Base-by-base conservation (phyloP, 73 alveolate genomes). In the Paramecium primaurelia region DNA sequence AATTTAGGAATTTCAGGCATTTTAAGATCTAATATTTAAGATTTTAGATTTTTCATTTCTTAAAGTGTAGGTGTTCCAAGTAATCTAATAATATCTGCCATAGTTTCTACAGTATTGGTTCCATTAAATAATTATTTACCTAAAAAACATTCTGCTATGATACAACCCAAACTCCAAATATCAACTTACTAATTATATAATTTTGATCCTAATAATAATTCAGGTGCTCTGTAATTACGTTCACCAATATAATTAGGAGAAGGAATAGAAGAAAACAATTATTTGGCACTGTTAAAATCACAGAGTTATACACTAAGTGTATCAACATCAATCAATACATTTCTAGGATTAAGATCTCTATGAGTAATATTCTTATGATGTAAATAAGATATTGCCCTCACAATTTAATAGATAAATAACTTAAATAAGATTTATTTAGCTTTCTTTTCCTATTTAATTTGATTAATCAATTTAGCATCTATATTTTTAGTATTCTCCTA, bases 121-220 rank as follows among this genome's bases (percentile, higher is more conserved):
- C 98, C 99, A 42, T 93, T 95, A 92, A 96, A 96, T 20, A 96
- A 18, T 9, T 94, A 93, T 49, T 86, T 83, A 10, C 98, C 99
- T 40, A 93, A 92, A 85, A 97, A 94, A 36, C 91, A 58, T 85
- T 97, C 99, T 59, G 98, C 96, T 0, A 96, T 94, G 18, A 96
- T 98, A 84, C 98, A 97, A 11, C 99, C 99, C 47, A 97, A 96
- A 87, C 97, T 87, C 99, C 99, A 97, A 18, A 97, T 90, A 89
- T 97, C 99, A 36, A 97, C 97, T 58, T 75, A 93, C 37, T 92
- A 80, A 37, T 88, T 86, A 94, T 97, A 97, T 25, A 86, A 86
- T 58, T 95, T 90, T 45, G 96, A 64, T 20, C 98, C 98, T 36
- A 97, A 83, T 8, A 97, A 77, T 18, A 97, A 86, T 90, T 97